These are phyloP conservation scores for Quercus mongolica DNA, from an alignment of 306 rosid genomes.

Conservation along the genomic window DNA sequence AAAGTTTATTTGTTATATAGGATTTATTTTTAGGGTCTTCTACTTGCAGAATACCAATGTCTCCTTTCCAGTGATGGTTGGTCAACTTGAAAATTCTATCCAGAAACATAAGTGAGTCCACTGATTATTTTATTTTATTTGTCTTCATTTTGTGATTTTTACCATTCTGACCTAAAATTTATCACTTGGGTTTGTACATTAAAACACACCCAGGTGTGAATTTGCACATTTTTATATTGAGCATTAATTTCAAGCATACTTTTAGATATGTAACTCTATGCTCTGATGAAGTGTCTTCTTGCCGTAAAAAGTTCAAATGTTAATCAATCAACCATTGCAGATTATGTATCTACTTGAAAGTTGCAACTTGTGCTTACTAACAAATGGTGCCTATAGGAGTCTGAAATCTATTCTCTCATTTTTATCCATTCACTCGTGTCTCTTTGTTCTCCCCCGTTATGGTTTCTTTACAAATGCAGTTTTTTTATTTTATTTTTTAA, in stretches of 20 bases:
- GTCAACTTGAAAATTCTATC: conserved; percentile 68
- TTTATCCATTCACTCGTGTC: not conserved
- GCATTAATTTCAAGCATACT: conserved; percentile 8
- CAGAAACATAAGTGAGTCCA: conserved; percentile 67
- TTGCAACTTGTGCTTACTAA: not conserved
- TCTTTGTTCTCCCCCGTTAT: not conserved
- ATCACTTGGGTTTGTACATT: conserved; percentile 3
- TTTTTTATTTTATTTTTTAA: no score
- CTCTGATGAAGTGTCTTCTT: not conserved
- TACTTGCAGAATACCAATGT: conserved; percentile 56
- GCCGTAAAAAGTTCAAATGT: not conserved
- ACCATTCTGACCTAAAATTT: not conserved
- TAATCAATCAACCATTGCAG: not conserved
- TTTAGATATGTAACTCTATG: conserved; percentile 6
- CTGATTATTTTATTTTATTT: not conserved
- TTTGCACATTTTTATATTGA: not conserved
- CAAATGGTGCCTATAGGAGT: not conserved
- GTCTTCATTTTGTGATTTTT: not conserved
- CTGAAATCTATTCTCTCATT: not conserved
- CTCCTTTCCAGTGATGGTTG: conserved; percentile 43
- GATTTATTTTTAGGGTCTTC: conserved; percentile 24
- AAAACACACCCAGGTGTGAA: not conserved
- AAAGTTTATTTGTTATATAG: conserved; percentile 15
- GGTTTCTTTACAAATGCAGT: not conserved
- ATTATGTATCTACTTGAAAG: conserved; percentile 6